Evolutionary conservation across 108 stramenopile genomes (phyloP).

Genomic region (Skeletonema marinoi): DNA sequence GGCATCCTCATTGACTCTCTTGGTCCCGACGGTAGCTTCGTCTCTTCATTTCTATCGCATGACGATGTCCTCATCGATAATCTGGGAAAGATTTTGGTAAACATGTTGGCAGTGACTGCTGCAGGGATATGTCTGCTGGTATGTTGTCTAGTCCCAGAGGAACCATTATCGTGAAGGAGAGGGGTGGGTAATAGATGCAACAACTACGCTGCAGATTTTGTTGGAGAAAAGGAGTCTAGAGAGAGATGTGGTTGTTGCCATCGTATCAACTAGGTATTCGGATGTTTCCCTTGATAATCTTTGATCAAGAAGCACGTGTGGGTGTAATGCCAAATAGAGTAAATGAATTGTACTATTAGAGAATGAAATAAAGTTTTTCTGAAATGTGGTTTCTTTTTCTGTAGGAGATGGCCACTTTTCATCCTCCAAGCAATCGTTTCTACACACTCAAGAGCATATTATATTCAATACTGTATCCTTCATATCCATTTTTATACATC

Average conservation of each 20-base stretch:
- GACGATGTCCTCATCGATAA: neutral
- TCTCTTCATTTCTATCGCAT: neutral
- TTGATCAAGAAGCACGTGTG: neutral
- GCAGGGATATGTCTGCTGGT: neutral
- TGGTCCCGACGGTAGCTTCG: neutral
- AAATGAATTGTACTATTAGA: neutral
- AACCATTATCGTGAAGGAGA: neutral
- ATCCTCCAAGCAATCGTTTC: neutral
- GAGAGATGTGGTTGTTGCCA: neutral
- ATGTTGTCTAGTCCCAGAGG: neutral
- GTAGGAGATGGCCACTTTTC: neutral
- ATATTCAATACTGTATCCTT: no score
- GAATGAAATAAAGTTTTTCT: neutral
- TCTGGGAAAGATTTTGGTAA: neutral
- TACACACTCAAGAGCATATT: no score
- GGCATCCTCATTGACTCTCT: neutral
- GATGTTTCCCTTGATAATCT: neutral
- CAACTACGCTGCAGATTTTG: neutral
- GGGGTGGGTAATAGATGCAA: neutral
- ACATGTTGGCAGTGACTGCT: neutral
- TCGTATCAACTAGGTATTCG: neutral
- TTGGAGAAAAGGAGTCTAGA: neutral
- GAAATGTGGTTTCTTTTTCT: neutral
- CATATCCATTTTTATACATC: slow-evolving; percentile 13
- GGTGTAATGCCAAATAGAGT: neutral